A percentile compares a stretch with the other conserved stretches of the same genome.
These are phyloP conservation scores for Trametes gibbosa DNA, from an alignment of 768 basidiomycete species.

Conservation along the genomic window DNA sequence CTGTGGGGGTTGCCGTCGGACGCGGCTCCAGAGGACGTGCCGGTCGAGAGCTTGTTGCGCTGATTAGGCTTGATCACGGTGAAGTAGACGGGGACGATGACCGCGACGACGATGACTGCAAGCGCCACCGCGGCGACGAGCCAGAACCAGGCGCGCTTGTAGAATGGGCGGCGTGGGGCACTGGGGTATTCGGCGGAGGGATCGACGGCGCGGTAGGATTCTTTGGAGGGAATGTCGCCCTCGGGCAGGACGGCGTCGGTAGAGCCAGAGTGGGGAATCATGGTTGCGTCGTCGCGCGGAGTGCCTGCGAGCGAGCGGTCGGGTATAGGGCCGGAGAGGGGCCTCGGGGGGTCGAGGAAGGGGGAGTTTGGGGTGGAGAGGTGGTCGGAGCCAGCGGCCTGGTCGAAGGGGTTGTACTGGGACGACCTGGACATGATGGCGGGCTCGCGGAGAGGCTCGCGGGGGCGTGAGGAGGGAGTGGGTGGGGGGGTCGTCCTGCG, in stretches of 20 bases:
- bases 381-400: neutral
- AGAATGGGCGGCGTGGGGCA: slow-evolving; percentile 11
- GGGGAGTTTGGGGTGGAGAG: neutral
- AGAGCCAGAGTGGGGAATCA: slow-evolving; percentile 1
- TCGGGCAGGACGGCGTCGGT: neutral
- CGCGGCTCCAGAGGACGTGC: neutral
- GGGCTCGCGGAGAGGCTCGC: neutral
- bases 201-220: neutral
- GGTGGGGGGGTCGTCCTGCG: neutral
- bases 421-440: slow-evolving; percentile 7
- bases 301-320: slow-evolving; percentile 14
- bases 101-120: slow-evolving; percentile 26
- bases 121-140: slow-evolving; percentile 13
- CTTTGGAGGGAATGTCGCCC: slow-evolving; percentile 6
- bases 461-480: neutral
- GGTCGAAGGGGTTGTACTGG: slow-evolving; percentile 12
- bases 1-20: neutral
- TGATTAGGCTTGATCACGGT: slow-evolving; percentile 24
- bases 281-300: slow-evolving; percentile 12
- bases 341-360: slow-evolving; percentile 5
- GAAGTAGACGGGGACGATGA: slow-evolving; percentile 31
- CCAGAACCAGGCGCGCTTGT: slow-evolving; percentile 25
- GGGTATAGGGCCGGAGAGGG: slow-evolving; percentile 8
- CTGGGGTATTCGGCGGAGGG: neutral
- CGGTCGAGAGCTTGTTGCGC: slow-evolving; percentile 7